phyloP scores from a whole-genome alignment of 805 yeast species.

The Metschnikowia baotianmanensis region DNA sequence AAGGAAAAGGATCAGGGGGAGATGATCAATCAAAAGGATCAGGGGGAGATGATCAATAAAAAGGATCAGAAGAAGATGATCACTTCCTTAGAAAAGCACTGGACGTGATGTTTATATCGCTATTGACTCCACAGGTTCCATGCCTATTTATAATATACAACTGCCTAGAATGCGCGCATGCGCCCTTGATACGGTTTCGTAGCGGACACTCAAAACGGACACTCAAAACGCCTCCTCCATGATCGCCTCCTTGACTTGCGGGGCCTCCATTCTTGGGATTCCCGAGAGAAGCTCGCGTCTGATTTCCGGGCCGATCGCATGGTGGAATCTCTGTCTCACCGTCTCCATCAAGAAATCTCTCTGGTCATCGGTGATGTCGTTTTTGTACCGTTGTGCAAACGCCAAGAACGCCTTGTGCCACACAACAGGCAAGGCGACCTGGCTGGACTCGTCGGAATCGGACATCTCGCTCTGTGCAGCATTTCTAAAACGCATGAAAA shows the following conservation, averaged over 20 bases:
- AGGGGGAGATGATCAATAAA: too few relatives aligned
- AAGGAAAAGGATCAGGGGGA: too few relatives aligned
- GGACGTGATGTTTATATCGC: too few relatives aligned
- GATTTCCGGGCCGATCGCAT: conserved; percentile 87
- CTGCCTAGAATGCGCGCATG: too few relatives aligned
- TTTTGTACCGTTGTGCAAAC: conserved; percentile 94
- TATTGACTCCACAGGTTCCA: too few relatives aligned
- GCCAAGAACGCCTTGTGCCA: conserved; percentile 97
- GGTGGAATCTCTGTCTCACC: conserved; percentile 85
- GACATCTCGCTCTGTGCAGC: conserved; percentile 44
- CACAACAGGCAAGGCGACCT: conserved; percentile 80
- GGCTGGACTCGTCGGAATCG: conserved; percentile 33
- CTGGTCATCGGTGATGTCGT: conserved; percentile 98
- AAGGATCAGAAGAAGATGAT: too few relatives aligned
- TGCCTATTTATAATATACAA: background rate
- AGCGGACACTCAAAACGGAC: background rate
- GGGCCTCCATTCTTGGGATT: conserved; percentile 50
- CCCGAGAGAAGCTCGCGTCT: conserved; percentile 93
- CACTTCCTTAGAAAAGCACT: too few relatives aligned
- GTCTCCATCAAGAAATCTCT: conserved; percentile 91
- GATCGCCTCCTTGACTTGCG: conserved; percentile 28
- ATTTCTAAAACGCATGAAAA: conserved; percentile 85
- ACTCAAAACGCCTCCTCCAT: conserved; percentile 39
- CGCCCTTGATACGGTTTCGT: background rate
- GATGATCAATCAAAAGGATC: too few relatives aligned